Percentiles rank a stretch among this genome's conserved stretches.
Evolutionary conservation across 2,329 filamentous ascomycete species (phyloP).

Genomic region (Beauveria varroae): DNA sequence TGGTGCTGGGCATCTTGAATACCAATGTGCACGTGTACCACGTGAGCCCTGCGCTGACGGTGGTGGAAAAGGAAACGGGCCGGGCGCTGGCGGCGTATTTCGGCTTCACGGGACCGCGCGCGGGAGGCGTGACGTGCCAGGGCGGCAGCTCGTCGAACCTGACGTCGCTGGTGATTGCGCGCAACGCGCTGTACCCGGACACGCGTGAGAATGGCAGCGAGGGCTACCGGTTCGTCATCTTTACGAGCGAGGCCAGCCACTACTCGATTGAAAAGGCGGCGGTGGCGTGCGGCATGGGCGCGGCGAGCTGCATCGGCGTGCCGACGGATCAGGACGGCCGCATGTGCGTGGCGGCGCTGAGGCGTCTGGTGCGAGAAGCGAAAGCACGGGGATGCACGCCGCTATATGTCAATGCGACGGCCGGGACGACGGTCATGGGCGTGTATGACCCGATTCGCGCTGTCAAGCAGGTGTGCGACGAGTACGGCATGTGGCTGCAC

Average conservation of each 20-base stretch:
- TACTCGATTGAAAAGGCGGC: slow-evolving; percentile 94
- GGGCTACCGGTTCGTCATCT: slow-evolving; percentile 67
- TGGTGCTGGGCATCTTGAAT: slow-evolving; percentile 79
- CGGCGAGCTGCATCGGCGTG: slow-evolving; percentile 62
- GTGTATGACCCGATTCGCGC: slow-evolving; percentile 74
- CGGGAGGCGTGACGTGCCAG: slow-evolving; percentile 70
- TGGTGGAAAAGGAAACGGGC: slow-evolving; percentile 80
- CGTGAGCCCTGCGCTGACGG: slow-evolving; percentile 79
- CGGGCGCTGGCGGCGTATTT: slow-evolving; percentile 67
- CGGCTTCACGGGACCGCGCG: slow-evolving; percentile 61
- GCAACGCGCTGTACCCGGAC: slow-evolving; percentile 73
- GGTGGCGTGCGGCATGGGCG: slow-evolving; percentile 78
- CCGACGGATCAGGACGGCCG: slow-evolving; percentile 64
- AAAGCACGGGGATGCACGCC: slow-evolving; percentile 66
- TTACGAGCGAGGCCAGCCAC: slow-evolving; percentile 84
- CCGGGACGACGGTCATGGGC: slow-evolving; percentile 90
- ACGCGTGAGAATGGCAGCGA: slow-evolving; percentile 69
- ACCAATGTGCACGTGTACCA: slow-evolving; percentile 93
- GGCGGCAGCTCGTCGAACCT: slow-evolving; percentile 81
- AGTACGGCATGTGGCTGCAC: slow-evolving; percentile 80
- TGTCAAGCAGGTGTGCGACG: slow-evolving; percentile 62
- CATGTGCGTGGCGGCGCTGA: slow-evolving; percentile 62
- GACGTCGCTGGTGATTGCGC: slow-evolving; percentile 76
- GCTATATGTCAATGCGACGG: slow-evolving; percentile 91
- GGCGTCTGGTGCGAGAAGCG: slow-evolving; percentile 53